Evolutionary conservation across 352 stramenopile genomes (phyloP), one percentile per base, ranked within the genome.

Genomic region (Phytophthora parvispora): DNA sequence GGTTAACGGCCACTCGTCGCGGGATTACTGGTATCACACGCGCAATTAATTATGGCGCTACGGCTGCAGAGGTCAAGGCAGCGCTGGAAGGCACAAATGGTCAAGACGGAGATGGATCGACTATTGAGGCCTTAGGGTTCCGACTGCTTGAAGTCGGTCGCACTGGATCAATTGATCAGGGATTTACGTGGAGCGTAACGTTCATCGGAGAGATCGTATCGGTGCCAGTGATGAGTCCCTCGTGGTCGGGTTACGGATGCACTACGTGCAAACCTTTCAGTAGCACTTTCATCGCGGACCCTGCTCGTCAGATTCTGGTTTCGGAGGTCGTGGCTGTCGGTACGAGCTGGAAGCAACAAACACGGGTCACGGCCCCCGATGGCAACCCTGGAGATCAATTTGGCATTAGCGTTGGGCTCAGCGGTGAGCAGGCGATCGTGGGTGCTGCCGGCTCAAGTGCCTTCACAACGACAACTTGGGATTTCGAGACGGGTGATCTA

Each of bases 401-500:
- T 54, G 91, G 91, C 2, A 64, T 70, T 7, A 93, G 78, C 42
- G 80, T 97, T 12, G 88, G 79, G 2, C 66, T 97, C 25, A 90
- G 89, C 36, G 87, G 85, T 15, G 86, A 97, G 55, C 86, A 95
- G 57, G 63, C 91, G 9, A 80, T 97, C 15, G 75, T 97, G 4
- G 89, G 91, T 3, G 89, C 91, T 6, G 78, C 83, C 57, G 64
- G 74, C 2, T 96, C 89, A 1, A 83, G 73, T 9, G 86, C 88
- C 3, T 81, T 94, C 16, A 84, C 90, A 3, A 94, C 84, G 3
- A 98, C 94, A 48, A 99, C 97, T 16, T 99, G 97, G 96, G 90
- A 99, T 72, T 99, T 99, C 71, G 97, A 99, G 64, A 99, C 97
- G 0, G 97, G 97, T 40, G 91, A 98, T 64, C 77, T 99, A 36